These are phyloP conservation scores for Pestalotiopsis sp. DNA, from an alignment of 2,329 filamentous ascomycete species.

Conservation along the genomic window DNA sequence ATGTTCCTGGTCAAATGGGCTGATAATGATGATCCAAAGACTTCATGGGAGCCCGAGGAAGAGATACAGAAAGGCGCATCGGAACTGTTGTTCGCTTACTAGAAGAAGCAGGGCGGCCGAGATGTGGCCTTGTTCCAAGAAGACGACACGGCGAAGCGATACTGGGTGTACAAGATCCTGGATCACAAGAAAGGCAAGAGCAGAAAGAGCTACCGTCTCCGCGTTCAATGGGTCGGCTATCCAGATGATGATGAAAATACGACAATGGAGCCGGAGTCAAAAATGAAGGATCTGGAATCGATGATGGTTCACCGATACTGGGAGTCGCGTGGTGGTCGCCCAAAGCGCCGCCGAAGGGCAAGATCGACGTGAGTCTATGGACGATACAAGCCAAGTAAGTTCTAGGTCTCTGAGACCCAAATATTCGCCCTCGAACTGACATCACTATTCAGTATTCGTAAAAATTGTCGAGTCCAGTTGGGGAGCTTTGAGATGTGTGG, in stretches of 20 bases:
- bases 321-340: too few species aligned
- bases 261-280: conserved; percentile 29
- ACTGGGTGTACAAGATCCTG: conserved; percentile 30
- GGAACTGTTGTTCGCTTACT: conserved; percentile 34
- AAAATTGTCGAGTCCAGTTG: too few species aligned
- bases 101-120: conserved; percentile 32
- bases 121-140: conserved; percentile 26
- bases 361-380: too few species aligned
- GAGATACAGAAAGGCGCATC: conserved; percentile 35
- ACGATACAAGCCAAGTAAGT: too few species aligned
- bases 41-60: conserved; percentile 34
- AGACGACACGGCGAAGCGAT: conserved; percentile 25
- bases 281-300: conserved; percentile 22
- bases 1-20: conserved; percentile 34
- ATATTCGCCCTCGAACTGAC: too few species aligned
- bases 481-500: too few species aligned
- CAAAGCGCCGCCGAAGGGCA: too few species aligned
- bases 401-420: too few species aligned
- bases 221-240: conserved; percentile 36
- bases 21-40: conserved; percentile 25
- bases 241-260: conserved; percentile 28
- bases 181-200: conserved; percentile 26
- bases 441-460: too few species aligned
- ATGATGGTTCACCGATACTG: too few species aligned
- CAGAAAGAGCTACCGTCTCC: conserved; percentile 26